Base-by-base conservation (phyloP, 495 filamentous ascomycete species). In the Cladorrhinum samala region DNA sequence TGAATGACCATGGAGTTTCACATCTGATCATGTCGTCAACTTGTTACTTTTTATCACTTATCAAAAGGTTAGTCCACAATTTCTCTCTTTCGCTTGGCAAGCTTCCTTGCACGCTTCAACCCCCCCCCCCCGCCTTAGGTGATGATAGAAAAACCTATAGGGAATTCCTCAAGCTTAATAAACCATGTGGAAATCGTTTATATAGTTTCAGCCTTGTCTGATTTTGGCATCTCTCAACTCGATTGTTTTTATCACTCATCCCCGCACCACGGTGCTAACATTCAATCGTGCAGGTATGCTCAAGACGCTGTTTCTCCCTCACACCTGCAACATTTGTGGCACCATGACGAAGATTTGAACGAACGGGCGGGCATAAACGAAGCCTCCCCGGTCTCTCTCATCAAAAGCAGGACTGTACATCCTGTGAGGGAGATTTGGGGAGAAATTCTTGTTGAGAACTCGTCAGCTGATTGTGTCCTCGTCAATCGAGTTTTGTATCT, bases 121-220 rank as follows among this genome's bases (percentile, higher is more conserved):
- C 6, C 43, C 20, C 46, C 24, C 16, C 44, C 58, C 56, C 61
- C 54, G 62, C 64, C 78, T 72, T n/a, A 65, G 58, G 75, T 93
- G 86, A 93, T 96, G 89, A 96, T 83, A 70, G 81, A 78, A 75
- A 79, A 91, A 85, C 82, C 64, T 63, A 85, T 83, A 89, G 88
- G 91, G 88, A 56, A 95, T 95, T 95, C 91, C 91, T 96, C 91
- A 85, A 87, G 78, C 91, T 80, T 84, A 95, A 94, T 74, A 81
- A 70, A 83, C 67, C 64, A 84, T 94, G 89, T 92, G 77, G 90
- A 94, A 33, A 79, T 79, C 79, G 55, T 33, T 78, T 20, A 24
- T 47, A 47, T 47, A 87, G 89, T 95, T 94, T 96, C 91, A 95
- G 90, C 91, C 91, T 95, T 95, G 91, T 95, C 90, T 96, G 91